Base-by-base conservation (phyloP, 371 early-diverging fungal species). In the Nematocida ironsii region DNA sequence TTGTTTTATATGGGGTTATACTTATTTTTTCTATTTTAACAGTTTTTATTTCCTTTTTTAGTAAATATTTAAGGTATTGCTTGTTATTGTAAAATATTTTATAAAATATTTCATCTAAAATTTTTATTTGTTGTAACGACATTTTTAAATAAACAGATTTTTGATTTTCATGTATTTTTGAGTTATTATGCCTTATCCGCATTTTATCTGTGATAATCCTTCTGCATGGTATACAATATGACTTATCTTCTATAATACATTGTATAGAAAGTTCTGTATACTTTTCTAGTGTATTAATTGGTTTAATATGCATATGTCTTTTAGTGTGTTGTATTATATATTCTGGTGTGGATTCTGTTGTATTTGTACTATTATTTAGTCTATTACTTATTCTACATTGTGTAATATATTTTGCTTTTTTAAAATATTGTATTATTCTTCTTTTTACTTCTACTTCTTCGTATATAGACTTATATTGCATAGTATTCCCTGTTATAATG, bases 141-240 rank as follows among this genome's bases (percentile, higher is more conserved):
- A 57, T 9, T 58, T 50, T 40, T 9, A 73, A 25, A 33, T 73
- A 73, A 70, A 47, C n/a, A 18, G 73, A n/a, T 20, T 20, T 44
- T 45, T 39, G 23, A 20, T 18, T 48, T 50, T 62, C 20, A 48
- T 73, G 73, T 0, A 48, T 62, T 5, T 58, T 61, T 56, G 73
- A 73, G 40, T 7, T 18, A 25, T 9, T 62, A 42, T 73, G 73
- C 62, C 62, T 7, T 5, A 11, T 16, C 5, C 18, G 16, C 62
- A 60, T 73, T 62, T 73, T 73, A 5, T 40, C 27, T 11, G 62
- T 16, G 9, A 73, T 73, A 5, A 2, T 16, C 20, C 62, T 61
- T 33, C 54, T 73, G 62, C 73, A 73, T 0, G 42, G 48, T 42
- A 73, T 60, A 62, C 73, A 73, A 45, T 62, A 73, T 33, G 73